Conservation (phyloP, 495 filamentous ascomycete genomes). For the Daldinia caldariorum region DNA sequence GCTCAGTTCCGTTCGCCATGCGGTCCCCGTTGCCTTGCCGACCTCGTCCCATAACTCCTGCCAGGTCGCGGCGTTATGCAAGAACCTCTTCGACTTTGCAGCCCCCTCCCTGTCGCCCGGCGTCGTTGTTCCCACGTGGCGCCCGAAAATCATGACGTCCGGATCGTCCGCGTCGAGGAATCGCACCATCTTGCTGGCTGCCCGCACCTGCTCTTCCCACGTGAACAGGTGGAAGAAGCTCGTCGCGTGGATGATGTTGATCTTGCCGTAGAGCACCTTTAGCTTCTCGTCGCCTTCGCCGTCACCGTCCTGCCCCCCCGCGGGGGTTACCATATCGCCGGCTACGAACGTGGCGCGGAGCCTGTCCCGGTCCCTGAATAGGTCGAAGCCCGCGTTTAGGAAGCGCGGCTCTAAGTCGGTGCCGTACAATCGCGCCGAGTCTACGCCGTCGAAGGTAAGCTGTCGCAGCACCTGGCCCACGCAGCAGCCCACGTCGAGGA, state of each 20-base stretch:
- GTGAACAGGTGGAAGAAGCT: constrained; percentile 60
- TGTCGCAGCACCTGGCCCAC: constrained; percentile 60
- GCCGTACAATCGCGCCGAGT: constrained; percentile 51
- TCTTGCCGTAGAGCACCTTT: constrained; percentile 43
- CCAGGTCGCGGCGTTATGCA: constrained; percentile 56
- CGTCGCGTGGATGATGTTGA: constrained; percentile 54
- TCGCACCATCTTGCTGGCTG: constrained; percentile 48
- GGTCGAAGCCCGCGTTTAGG: constrained; percentile 55
- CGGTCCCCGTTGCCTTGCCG: constrained; percentile 53
- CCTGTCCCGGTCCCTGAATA: constrained; percentile 49
- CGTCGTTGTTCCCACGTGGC: constrained; percentile 53
- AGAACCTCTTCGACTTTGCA: constrained; percentile 47
- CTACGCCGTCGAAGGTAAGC: constrained; percentile 56
- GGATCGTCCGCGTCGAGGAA: constrained; percentile 48
- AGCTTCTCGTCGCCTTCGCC: constrained; percentile 32
- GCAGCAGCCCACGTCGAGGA: constrained; percentile 61
- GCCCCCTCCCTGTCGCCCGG: constrained; percentile 39
- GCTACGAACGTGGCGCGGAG: constrained; percentile 42
- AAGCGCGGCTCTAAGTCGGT: constrained; percentile 55
- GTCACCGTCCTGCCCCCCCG: too few species aligned
- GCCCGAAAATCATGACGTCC: constrained; percentile 55
- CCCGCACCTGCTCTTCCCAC: constrained; percentile 51
- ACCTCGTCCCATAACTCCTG: constrained; percentile 59
- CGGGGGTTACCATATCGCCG: constrained; percentile 50
- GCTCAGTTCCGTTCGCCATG: constrained; percentile 53